These are phyloP conservation scores for Cyclospora cayetanensis DNA, from an alignment of 169 alveolate species.

Conservation along the genomic window DNA sequence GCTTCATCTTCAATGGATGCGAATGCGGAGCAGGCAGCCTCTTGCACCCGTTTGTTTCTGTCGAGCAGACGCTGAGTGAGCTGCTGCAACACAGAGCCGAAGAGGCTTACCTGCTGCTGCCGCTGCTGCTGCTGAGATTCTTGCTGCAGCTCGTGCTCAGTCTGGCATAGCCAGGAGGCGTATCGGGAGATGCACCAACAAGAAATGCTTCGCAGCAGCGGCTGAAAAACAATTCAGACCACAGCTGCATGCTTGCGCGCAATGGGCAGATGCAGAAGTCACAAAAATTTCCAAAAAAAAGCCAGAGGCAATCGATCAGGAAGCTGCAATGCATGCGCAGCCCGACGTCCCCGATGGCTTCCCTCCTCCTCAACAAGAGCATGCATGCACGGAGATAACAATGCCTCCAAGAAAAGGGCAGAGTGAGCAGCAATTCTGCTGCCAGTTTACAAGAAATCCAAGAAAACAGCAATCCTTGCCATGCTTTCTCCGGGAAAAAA, in stretches of 20 bases:
- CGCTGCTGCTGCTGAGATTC: slow-evolving; percentile 76
- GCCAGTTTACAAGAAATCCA: too few species aligned
- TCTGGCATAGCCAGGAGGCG: slow-evolving; percentile 85
- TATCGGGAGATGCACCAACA: slow-evolving; percentile 92
- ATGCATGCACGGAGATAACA: too few species aligned
- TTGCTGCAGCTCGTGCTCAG: slow-evolving; percentile 75
- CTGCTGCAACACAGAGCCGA: slow-evolving; percentile 73
- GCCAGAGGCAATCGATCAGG: too few species aligned
- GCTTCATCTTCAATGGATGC: slow-evolving; percentile 90
- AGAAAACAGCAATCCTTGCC: too few species aligned
- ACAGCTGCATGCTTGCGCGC: neutral
- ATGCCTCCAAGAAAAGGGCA: too few species aligned
- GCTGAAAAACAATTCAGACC: slow-evolving; percentile 78
- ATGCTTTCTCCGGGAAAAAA: too few species aligned
- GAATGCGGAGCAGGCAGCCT: slow-evolving; percentile 93
- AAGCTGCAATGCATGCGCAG: too few species aligned
- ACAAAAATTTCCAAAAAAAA: too few species aligned
- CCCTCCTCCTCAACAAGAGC: too few species aligned
- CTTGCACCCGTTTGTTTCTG: slow-evolving; percentile 92
- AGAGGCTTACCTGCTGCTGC: slow-evolving; percentile 34
- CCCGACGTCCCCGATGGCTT: too few species aligned
- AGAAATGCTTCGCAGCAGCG: slow-evolving; percentile 90
- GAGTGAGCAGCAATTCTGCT: too few species aligned
- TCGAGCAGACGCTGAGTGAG: slow-evolving; percentile 85
- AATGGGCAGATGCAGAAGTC: neutral